Conservation (phyloP, 805 yeast genomes). For the Cyberlindnera euphorbiae region DNA sequence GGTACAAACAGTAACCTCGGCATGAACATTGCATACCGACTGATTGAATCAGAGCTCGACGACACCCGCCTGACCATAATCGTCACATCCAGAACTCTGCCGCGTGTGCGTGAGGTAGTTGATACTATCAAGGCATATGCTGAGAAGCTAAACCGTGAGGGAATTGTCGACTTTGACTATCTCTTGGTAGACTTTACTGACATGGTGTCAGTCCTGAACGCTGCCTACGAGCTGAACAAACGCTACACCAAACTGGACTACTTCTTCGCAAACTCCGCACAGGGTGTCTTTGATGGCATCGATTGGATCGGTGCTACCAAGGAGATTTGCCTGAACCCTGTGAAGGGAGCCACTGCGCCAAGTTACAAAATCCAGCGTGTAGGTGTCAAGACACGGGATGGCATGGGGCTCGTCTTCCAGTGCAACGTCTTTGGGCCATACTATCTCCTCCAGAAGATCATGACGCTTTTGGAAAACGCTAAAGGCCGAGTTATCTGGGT, state of each 20-base stretch:
- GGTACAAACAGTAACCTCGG: slow-evolving; percentile 69
- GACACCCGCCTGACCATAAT: slow-evolving; percentile 65
- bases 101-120: slow-evolving; percentile 76
- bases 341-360: slow-evolving; percentile 84
- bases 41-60: slow-evolving; percentile 55
- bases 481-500: slow-evolving; percentile 81
- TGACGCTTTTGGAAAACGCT: slow-evolving; percentile 43
- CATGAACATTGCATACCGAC: slow-evolving; percentile 74
- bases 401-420: slow-evolving; percentile 83
- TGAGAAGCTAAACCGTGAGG: slow-evolving; percentile 39
- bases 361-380: slow-evolving; percentile 76
- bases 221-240: slow-evolving; percentile 62
- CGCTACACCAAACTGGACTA: slow-evolving; percentile 69
- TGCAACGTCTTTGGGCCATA: slow-evolving; percentile 97
- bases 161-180: slow-evolving; percentile 79
- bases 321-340: slow-evolving; percentile 61
- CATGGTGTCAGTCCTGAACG: slow-evolving; percentile 79
- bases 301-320: slow-evolving; percentile 77
- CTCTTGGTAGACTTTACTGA: slow-evolving; percentile 82
- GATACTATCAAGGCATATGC: slow-evolving; percentile 46
- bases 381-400: slow-evolving; percentile 75
- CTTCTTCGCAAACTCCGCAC: slow-evolving; percentile 84
- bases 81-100: slow-evolving; percentile 85
- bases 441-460: slow-evolving; percentile 66
- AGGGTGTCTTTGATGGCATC: slow-evolving; percentile 80